Conservation (phyloP, 257 asterid species). For the Sherardia arvensis region DNA sequence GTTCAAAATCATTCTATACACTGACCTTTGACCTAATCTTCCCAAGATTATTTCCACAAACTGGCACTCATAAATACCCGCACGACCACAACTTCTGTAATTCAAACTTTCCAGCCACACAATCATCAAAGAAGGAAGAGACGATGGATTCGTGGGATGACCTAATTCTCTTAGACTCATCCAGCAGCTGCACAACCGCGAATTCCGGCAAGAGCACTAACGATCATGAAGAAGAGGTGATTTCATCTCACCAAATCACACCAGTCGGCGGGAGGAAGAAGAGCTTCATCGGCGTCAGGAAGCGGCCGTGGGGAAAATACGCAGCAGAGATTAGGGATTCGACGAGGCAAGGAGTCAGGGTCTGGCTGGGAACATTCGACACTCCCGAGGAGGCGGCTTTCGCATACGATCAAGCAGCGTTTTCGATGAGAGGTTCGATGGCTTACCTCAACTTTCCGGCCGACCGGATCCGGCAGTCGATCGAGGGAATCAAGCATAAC, state of each 20-base stretch:
- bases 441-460: conserved; percentile 30
- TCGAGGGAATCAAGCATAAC: conserved; percentile 19
- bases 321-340: conserved; percentile 54
- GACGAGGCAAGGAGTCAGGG: conserved; percentile 32
- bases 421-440: conserved; percentile 28
- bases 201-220: background rate
- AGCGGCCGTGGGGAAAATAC: conserved; percentile 43
- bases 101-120: background rate
- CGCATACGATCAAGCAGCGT: conserved; percentile 55
- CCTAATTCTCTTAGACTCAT: background rate
- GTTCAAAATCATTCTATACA: background rate
- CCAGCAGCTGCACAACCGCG: background rate
- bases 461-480: conserved; percentile 25
- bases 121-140: background rate
- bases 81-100: background rate
- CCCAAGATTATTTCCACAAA: background rate
- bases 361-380: conserved; percentile 46
- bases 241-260: background rate
- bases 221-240: background rate
- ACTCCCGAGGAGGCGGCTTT: conserved; percentile 37
- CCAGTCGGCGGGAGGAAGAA: background rate
- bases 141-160: conserved; percentile 6
- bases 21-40: conserved; percentile 2
- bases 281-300: conserved; percentile 31
- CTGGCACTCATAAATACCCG: background rate